These are phyloP conservation scores for Carpinus fangiana DNA, from an alignment of 306 rosid species.

Conservation along the genomic window DNA sequence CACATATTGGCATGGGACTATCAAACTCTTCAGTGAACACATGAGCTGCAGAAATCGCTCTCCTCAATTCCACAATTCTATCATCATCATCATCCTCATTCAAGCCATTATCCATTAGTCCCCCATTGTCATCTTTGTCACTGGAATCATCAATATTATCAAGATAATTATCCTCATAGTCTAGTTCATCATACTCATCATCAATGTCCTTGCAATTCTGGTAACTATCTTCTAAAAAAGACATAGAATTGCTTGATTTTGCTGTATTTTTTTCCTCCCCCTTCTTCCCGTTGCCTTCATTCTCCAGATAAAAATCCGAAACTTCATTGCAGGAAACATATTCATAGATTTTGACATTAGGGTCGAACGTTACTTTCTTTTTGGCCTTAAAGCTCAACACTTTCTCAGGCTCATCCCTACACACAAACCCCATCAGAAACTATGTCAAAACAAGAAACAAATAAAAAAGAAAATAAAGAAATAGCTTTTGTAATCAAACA, in stretches of 20 bases:
- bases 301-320: constrained; percentile 24
- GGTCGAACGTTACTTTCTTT: constrained; percentile 83
- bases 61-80: constrained; percentile 26
- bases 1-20: constrained; percentile 25
- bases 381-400: constrained; percentile 41
- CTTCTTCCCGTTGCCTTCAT: constrained; percentile 33
- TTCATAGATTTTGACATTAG: constrained; percentile 72
- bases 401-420: constrained; percentile 58
- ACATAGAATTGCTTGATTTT: constrained; percentile 40
- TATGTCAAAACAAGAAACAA: background rate
- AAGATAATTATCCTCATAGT: constrained; percentile 46
- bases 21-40: constrained; percentile 47
- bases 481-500: background rate
- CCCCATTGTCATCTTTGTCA: constrained; percentile 33
- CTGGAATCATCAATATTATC: constrained; percentile 44
- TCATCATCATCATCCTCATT: constrained; percentile 36
- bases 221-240: constrained; percentile 52
- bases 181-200: constrained; percentile 54
- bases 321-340: constrained; percentile 43
- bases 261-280: constrained; percentile 29
- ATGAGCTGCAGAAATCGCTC: constrained; percentile 21
- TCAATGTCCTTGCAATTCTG: too few relatives aligned
- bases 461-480: background rate
- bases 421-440: constrained; percentile 21
- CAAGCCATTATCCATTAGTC: constrained; percentile 26